Evolutionary conservation across 2,329 filamentous ascomycete species (phyloP), one percentile per base, ranked within the genome.

Genomic region (Septoria petroselini): DNA sequence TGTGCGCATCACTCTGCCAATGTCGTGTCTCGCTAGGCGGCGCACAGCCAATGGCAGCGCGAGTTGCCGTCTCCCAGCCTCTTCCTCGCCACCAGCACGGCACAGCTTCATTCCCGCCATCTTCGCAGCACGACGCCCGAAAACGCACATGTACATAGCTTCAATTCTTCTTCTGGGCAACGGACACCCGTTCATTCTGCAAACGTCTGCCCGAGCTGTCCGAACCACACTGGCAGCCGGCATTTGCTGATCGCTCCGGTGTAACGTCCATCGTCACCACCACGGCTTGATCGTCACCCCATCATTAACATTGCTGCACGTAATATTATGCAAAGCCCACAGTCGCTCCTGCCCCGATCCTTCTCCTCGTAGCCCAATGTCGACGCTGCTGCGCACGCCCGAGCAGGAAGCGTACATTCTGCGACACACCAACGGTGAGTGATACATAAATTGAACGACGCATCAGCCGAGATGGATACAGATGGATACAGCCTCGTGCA

Each of bases 381-480:
- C 48, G 44, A 48, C 14, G 31, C 23, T 23, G 17, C 41, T 50
- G 11, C 46, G 30, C 17, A 29, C 43, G 27, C 44, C 38, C 35
- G 25, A 38, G 27, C 44, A 53, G 18, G 39, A 34, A 25, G 40
- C 39, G 31, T 54, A 50, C 43, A 34, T 43, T 34, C 48, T 57
- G 31, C 47, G 56, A 9, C 56, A 58, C 30, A 58, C 56, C 27
- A 58, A 58, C 48, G 56, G 56, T 58, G 50, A 30, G 56, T 38
- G 23, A 11, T 15, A n/a, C n/a, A n/a, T n/a, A 30, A 23, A 21
- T 17, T 29, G 17, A 23, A 29, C 23, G 29, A 17, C 39, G n/a
- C 39, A 41, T 41, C 39, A 23, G 3, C 14, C 33, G 14, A 41
- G 14, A 7, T 39, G 18, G 9, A 27, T 5, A 27, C 23, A 27